Evolutionary conservation across 768 basidiomycete species (phyloP), one percentile per base, ranked within the genome.

Genomic region (Boletus vermiculosoides): DNA sequence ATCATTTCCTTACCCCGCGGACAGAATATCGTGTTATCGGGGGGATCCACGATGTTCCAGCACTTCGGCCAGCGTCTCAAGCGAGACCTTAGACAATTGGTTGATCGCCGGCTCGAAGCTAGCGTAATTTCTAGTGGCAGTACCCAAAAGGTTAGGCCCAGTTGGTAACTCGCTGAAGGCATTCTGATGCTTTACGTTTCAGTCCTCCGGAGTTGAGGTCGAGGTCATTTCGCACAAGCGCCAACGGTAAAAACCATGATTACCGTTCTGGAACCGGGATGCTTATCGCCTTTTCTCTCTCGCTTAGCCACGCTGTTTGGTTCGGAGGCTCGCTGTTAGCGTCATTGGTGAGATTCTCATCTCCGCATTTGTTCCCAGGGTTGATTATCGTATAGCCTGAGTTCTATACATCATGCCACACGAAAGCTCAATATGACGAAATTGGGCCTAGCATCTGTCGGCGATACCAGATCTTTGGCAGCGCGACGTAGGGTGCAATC

Each of bases 11-110:
- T 22, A 56, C 20, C 3, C 18, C 4, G 45, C 20, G 22, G n/a
- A 16, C 56, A 94, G 92, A 99, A 98, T 74, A 98, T 98, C 54
- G 97, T 99, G 8, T 76, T 98, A 2, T 94, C 92, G 0, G 97
- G 97, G 55, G 97, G 97, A 22, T 96, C 94, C 11, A 98, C 97
- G 48, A 98, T 98, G 96, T 98, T 98, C 81, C 92, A 96, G 64
- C 88, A 98, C 77, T 98, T 99, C 68, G 94, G 93, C n/a, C 87
- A 93, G 70, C 86, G 97, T 45, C 83, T 99, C 61, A 95, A 98
- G 78, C 86, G 95, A 42, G 96, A 99, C 68, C 75, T 99, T 44
- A 97, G 94, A 77, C 90, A 91, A 63, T 75, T 99, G 23, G 96
- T 98, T 28, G 95, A 98, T 72, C 87, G 87, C 58, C 79, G 97